Conservation (phyloP, 2,329 filamentous ascomycete genomes). For the Exophiala bonariae region DNA sequence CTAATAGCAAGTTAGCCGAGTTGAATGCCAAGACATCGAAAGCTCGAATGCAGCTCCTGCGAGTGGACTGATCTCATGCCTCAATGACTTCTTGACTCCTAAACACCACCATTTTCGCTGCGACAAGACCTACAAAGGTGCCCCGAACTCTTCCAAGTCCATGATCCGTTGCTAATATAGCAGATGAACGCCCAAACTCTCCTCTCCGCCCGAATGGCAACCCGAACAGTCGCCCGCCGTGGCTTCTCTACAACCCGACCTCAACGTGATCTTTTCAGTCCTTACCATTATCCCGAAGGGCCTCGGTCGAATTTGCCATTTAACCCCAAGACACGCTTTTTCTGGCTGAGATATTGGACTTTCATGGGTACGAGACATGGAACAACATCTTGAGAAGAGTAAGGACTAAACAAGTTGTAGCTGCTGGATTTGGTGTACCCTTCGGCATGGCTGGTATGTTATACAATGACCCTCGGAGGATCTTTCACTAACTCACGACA, state of each 20-base stretch:
- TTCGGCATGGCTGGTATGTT: conserved; percentile 65
- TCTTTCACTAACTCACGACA: conserved; percentile 37
- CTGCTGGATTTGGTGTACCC: conserved; percentile 58
- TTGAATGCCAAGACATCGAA: conserved; percentile 7
- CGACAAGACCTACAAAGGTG: conserved; percentile 2
- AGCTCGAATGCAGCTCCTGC: conserved; percentile 7
- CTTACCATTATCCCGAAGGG: conserved; percentile 98
- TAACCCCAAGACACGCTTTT: conserved; percentile 88
- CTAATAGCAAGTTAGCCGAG: too few species aligned
- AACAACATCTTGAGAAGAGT: conserved; percentile 9
- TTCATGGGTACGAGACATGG: conserved; percentile 63
- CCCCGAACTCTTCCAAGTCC: too few species aligned
- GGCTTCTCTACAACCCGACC: conserved; percentile 90
- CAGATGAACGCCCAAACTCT: conserved; percentile 77
- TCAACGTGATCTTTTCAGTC: conserved; percentile 69
- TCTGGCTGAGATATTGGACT: conserved; percentile 77
- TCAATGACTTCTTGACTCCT: conserved; percentile 5
- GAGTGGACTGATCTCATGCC: conserved; percentile 11
- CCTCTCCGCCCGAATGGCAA: conserved; percentile 64
- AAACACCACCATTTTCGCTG: conserved; percentile 1
- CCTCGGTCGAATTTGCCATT: conserved; percentile 94
- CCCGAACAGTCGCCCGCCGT: conserved; percentile 76
- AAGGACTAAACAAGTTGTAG: conserved; percentile 36
- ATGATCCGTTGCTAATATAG: conserved; percentile 8
- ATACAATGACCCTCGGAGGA: not conserved